These are phyloP conservation scores for Ascobolus immersus DNA, from an alignment of 495 filamentous ascomycete genomes.

Conservation along the genomic window DNA sequence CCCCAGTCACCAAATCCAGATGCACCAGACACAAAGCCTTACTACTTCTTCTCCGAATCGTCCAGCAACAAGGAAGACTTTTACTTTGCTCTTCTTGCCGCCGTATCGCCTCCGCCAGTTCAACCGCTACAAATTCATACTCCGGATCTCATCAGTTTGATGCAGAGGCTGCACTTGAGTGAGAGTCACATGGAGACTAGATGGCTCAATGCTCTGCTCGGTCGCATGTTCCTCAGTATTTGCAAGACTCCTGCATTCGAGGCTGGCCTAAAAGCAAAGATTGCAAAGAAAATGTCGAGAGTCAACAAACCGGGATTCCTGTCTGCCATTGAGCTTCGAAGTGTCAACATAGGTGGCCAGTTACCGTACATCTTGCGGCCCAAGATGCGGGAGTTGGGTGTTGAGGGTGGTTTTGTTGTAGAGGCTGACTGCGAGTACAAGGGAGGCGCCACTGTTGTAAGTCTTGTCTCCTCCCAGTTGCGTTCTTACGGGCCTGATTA, in stretches of 20 bases:
- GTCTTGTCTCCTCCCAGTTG: not conserved
- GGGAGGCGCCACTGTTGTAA: conserved; percentile 50
- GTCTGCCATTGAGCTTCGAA: conserved; percentile 49
- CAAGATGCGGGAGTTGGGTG: conserved; percentile 61
- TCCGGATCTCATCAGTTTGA: conserved; percentile 59
- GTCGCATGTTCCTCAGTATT: conserved; percentile 61
- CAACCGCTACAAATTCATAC: conserved; percentile 54
- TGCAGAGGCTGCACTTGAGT: conserved; percentile 71
- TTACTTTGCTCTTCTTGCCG: conserved; percentile 62
- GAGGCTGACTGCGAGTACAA: conserved; percentile 72
- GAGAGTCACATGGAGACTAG: conserved; percentile 78
- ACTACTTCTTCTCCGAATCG: conserved; percentile 82
- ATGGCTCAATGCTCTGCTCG: conserved; percentile 81
- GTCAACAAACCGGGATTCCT: conserved; percentile 82
- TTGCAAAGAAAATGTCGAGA: conserved; percentile 85
- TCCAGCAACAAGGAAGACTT: conserved; percentile 93
- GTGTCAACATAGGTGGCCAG: conserved; percentile 62
- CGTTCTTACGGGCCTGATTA: not conserved
- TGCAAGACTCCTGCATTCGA: conserved; percentile 68
- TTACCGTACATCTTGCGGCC: conserved; percentile 80
- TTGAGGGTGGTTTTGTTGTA: conserved; percentile 65
- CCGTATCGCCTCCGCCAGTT: conserved; percentile 29
- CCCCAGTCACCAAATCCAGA: too few relatives aligned
- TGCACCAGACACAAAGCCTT: too few relatives aligned
- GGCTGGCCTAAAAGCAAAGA: conserved; percentile 51